Base-by-base conservation (phyloP, 768 basidiomycete species). In the Lactarius hengduanensis region DNA sequence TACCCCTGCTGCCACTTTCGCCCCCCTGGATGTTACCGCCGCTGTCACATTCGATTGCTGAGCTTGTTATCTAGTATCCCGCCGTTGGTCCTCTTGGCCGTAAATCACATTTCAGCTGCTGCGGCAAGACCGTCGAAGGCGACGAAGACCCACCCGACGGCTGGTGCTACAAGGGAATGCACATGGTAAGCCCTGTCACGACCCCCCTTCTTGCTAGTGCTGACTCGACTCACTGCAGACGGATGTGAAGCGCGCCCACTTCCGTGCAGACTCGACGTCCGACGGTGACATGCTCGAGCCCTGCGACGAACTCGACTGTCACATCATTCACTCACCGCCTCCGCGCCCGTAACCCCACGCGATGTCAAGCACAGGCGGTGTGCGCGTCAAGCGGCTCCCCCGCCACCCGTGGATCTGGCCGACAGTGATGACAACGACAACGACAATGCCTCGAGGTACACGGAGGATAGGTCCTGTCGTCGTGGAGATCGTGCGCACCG, bases 131-230 rank as follows among this genome's bases (percentile, higher is more conserved):
- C 0, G 86, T 86, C 0, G 86, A 88, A 68, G 91, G 91, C 1
- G 88, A 90, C 67, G 87, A 88, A 78, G 91, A 91, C 0, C 91
- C 91, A 1, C 91, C 91, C 1, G 89, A 91, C 73, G 91, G 91
- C 1, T 93, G 90, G 90, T 93, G 91, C 72, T 92, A 91, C 71
- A 90, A 92, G 74, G 91, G 91, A 4, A 84, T 81, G 74, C 91
- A 93, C 74, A 92, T 91, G 8, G 87, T 87, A 58, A 67, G 85
- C 82, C 53, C 16, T 11, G 10, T 22, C 59, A 16, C 10, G 30
- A 38, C 2, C 11, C 61, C 15, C 41, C 45, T 34, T 34, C n/a
- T 15, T 15, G 8, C 13, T 47, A 18, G 62, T 57, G 57, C 32
- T 63, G 3, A 15, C 45, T 56, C 58, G 43, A 61, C 61, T 28